A percentile compares a stretch with the other conserved stretches of the same genome.
phyloP scores from a whole-genome alignment of 768 basidiomycete genomes.

The Suillus alpinus region DNA sequence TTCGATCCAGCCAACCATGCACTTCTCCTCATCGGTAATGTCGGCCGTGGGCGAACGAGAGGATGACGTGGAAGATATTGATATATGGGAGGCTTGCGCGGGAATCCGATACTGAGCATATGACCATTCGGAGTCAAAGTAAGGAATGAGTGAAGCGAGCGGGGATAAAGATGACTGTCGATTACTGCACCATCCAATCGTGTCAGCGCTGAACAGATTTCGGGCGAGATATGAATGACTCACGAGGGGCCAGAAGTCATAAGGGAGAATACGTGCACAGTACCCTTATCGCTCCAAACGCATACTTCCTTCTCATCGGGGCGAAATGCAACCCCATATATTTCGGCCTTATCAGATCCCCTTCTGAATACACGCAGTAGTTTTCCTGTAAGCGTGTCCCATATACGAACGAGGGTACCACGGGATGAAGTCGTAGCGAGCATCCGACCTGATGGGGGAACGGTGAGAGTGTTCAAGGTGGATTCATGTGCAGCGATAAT shows the following conservation, averaged over 20 bases:
- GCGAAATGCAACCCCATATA: constrained; percentile 87
- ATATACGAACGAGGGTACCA: constrained; percentile 85
- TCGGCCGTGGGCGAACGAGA: constrained; percentile 55
- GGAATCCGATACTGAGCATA: constrained; percentile 92
- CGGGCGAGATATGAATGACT: constrained; percentile 30
- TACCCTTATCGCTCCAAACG: constrained; percentile 95
- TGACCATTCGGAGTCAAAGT: constrained; percentile 96
- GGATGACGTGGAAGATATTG: constrained; percentile 64
- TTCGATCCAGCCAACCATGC: constrained; percentile 84
- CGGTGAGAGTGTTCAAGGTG: constrained; percentile 72
- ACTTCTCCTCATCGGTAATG: constrained; percentile 78
- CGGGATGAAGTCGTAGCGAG: constrained; percentile 81
- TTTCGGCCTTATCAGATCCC: constrained; percentile 87
- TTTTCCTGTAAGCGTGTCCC: constrained; percentile 74
- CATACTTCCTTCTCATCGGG: constrained; percentile 84
- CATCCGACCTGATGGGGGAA: constrained; percentile 73
- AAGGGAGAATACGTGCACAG: constrained; percentile 85
- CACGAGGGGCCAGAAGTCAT: constrained; percentile 63
- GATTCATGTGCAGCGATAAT: constrained; percentile 85
- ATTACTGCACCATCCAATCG: constrained; percentile 48
- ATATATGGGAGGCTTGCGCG: constrained; percentile 77
- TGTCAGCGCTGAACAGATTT: constrained; percentile 6
- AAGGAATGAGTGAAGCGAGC: constrained; percentile 77
- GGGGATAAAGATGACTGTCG: constrained; percentile 83
- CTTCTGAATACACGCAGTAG: constrained; percentile 78